These are phyloP conservation scores for Juglanconis sp. DNA, from an alignment of 2,329 filamentous ascomycete genomes.

Conservation along the genomic window DNA sequence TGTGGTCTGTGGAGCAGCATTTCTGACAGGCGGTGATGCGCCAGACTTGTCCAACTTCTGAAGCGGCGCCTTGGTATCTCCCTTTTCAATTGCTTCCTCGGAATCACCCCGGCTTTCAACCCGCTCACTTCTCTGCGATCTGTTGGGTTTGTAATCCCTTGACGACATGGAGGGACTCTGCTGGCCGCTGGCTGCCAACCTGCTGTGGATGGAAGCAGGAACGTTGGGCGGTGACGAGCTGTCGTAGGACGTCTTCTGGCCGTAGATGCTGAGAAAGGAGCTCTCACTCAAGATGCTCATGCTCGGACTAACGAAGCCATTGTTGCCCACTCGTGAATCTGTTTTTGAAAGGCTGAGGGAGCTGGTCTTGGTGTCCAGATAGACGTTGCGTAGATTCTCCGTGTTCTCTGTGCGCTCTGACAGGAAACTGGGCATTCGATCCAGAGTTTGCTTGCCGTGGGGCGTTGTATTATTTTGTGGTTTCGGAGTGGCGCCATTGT, in stretches of 20 bases:
- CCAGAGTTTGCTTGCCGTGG: conserved; percentile 33
- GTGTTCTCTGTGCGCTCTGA: conserved; percentile 58
- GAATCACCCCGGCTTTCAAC: background rate
- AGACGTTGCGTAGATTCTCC: conserved; percentile 59
- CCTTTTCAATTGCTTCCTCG: conserved; percentile 2
- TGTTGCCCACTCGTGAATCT: conserved; percentile 37
- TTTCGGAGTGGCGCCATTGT: conserved; percentile 16
- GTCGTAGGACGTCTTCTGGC: conserved; percentile 35
- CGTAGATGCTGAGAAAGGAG: conserved; percentile 65
- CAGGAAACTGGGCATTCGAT: conserved; percentile 62
- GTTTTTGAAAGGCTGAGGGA: conserved; percentile 48
- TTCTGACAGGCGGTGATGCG: background rate
- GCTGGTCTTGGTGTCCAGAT: conserved; percentile 49
- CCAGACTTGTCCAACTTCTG: conserved; percentile 48
- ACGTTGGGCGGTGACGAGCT: conserved; percentile 22
- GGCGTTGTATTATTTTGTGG: conserved; percentile 7
- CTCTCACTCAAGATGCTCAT: conserved; percentile 66
- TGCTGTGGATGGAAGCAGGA: conserved; percentile 38
- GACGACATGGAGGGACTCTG: conserved; percentile 28
- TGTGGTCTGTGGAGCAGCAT: conserved; percentile 25
- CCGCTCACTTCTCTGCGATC: conserved; percentile 4
- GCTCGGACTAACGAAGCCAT: conserved; percentile 53
- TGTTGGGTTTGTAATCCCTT: conserved; percentile 23
- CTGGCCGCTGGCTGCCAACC: conserved; percentile 46
- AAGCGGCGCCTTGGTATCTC: conserved; percentile 40